Evolutionary conservation across 2,329 filamentous ascomycete genomes (phyloP).

Genomic region (Beauveria pseudobassiana): DNA sequence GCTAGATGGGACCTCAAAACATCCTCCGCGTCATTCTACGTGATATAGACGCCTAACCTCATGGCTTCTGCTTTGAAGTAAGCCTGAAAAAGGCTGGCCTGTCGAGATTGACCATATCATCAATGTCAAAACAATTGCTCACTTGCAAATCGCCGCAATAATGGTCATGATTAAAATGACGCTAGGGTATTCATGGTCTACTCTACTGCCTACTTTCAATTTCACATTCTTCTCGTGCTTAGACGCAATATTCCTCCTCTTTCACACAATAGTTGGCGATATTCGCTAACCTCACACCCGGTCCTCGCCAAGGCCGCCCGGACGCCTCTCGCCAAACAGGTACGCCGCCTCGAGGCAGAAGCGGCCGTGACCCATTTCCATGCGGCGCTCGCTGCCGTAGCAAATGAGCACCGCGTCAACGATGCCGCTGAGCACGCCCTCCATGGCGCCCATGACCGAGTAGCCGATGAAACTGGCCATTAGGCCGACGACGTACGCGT

Average conservation of each 20-base stretch:
- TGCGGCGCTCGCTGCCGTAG: constrained; percentile 81
- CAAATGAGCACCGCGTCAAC: constrained; percentile 86
- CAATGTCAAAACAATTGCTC: no score
- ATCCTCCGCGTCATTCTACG: no score
- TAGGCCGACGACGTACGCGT: constrained; percentile 89
- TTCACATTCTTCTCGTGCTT: background rate
- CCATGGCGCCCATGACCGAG: constrained; percentile 85
- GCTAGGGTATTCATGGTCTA: no score
- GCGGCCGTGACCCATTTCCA: constrained; percentile 58
- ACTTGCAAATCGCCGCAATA: no score
- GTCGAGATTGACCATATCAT: no score
- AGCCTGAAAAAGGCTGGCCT: no score
- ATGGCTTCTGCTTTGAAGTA: no score
- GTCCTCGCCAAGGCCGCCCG: constrained; percentile 20
- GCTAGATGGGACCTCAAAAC: no score
- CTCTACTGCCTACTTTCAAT: background rate
- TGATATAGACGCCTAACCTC: no score
- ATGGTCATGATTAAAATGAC: no score
- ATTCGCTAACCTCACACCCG: background rate
- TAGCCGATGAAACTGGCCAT: constrained; percentile 93
- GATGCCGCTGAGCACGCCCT: constrained; percentile 78
- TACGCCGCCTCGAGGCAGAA: constrained; percentile 91
- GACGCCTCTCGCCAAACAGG: constrained; percentile 65
- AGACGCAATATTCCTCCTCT: no score
- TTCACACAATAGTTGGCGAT: no score